These are phyloP conservation scores for Sporothrix pseudoabietina DNA, from an alignment of 2,329 filamentous ascomycete species.

Conservation along the genomic window DNA sequence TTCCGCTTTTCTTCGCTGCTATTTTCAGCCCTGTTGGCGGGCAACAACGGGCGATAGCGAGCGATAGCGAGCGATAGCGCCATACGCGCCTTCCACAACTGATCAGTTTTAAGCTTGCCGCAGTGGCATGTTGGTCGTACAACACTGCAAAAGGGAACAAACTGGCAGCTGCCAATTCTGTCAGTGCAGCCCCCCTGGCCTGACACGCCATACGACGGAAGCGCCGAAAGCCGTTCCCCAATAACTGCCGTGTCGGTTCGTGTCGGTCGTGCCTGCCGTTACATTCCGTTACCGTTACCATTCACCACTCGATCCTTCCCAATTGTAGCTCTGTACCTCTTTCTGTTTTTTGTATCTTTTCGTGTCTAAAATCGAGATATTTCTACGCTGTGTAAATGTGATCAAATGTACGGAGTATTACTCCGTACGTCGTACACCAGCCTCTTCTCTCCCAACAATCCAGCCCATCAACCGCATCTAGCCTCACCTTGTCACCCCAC, in stretches of 20 bases:
- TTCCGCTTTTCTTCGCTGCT: neutral
- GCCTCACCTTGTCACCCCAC: neutral
- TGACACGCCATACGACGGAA: conserved; percentile 1
- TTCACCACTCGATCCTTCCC: neutral
- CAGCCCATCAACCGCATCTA: neutral
- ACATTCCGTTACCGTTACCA: neutral
- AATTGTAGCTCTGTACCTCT: too few species aligned
- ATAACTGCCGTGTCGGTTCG: neutral
- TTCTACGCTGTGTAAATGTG: too few species aligned
- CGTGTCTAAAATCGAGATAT: neutral
- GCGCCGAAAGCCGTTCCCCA: neutral
- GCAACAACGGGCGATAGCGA: neutral
- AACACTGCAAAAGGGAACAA: too few species aligned
- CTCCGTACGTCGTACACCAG: too few species aligned
- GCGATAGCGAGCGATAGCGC: neutral
- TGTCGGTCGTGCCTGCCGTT: neutral
- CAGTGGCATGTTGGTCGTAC: conserved; percentile 1
- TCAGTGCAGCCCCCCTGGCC: neutral
- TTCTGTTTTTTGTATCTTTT: too few species aligned
- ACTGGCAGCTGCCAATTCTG: too few species aligned
- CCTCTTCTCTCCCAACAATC: neutral
- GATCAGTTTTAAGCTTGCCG: neutral
- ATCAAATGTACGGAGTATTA: too few species aligned
- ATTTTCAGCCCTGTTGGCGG: neutral
- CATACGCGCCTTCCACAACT: neutral